Base-by-base conservation (phyloP, 2,329 filamentous ascomycete genomes). In the Diaporthe capsici region DNA sequence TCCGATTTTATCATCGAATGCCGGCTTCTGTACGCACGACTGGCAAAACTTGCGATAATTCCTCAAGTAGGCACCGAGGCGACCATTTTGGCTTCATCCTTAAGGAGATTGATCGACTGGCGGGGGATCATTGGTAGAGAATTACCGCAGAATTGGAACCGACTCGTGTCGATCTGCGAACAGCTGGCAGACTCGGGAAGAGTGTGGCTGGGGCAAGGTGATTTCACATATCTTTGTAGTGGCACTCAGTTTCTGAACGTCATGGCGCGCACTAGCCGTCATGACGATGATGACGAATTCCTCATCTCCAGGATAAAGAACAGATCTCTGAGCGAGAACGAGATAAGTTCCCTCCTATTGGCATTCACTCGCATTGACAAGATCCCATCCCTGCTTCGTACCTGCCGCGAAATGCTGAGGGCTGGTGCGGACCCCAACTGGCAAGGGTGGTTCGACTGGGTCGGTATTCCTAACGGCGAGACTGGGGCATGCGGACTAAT, bases 371-470 rank as follows among this genome's bases (percentile, higher is more conserved):
- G 13, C 8, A 13, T 15, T 1, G 10, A 28, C 10, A 7, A 17
- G 4, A 13, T 12, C 10, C 44, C 8, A 53, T 34, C 63, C 49
- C 25, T 20, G 9, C 10, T n/a, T 39, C 39, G 28, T 68, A 51
- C 39, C 42, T 68, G 15, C 31, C 28, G 63, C 63, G 44, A 53
- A 25, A 37, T 68, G 44, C 44, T 68, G 63, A 22, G 4, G 6
- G 63, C 63, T 13, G 63, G 63, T 31, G 63, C 63, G 39, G 63
- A 68, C n/a, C 44, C 63, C 5, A 68, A 68, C 25, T 53, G 44
- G 63, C 44, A 37, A 53, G 8, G 25, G 6, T 68, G 63, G 53
- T 44, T 7, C 3, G 2, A 15, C 13, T 1, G 0, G 4, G 15
- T 0, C 42, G 1, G 1, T 8, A 0, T 7, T 20, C 15, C 42